Conservation (phyloP, 2,329 filamentous ascomycete species). For the Fusarium clavum region DNA sequence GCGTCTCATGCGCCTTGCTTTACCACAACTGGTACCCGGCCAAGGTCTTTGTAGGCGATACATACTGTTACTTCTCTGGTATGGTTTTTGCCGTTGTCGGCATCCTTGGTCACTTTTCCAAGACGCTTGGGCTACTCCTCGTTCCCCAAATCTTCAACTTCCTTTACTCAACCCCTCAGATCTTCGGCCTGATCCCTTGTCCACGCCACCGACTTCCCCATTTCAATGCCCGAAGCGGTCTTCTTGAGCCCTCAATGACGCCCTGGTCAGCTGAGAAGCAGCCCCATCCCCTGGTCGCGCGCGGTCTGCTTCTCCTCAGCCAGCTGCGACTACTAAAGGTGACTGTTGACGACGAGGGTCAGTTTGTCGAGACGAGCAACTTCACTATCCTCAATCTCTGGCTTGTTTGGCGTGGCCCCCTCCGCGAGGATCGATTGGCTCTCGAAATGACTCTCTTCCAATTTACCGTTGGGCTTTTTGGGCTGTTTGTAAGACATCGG, state of each 20-base stretch:
- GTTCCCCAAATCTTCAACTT: constrained; percentile 98
- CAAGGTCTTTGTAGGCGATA: constrained; percentile 95
- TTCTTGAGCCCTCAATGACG: constrained; percentile 88
- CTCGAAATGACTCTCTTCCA: constrained; percentile 85
- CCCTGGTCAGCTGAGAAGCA: constrained; percentile 76
- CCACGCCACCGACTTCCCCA: constrained; percentile 90
- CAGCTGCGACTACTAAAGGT: constrained; percentile 76
- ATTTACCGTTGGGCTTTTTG: constrained; percentile 78
- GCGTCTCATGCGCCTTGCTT: constrained; percentile 87
- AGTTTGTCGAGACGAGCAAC: constrained; percentile 85
- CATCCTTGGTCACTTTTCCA: constrained; percentile 97
- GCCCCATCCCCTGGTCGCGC: constrained; percentile 72
- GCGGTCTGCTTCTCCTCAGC: constrained; percentile 75
- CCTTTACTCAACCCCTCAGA: constrained; percentile 89
- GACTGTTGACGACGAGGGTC: constrained; percentile 73
- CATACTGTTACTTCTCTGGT: constrained; percentile 99
- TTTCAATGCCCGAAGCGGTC: constrained; percentile 86
- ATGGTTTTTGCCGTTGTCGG: constrained; percentile 99
- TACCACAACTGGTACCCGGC: constrained; percentile 97
- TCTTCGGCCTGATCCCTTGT: constrained; percentile 91
- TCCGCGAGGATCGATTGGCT: constrained; percentile 87
- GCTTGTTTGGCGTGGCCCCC: constrained; percentile 93
- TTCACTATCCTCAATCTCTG: constrained; percentile 95
- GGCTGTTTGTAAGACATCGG: constrained; percentile 85
- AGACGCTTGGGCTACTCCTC: constrained; percentile 90